Evolutionary conservation across 129 eudicot genomes (phyloP).

Genomic region (Daucus carota): DNA sequence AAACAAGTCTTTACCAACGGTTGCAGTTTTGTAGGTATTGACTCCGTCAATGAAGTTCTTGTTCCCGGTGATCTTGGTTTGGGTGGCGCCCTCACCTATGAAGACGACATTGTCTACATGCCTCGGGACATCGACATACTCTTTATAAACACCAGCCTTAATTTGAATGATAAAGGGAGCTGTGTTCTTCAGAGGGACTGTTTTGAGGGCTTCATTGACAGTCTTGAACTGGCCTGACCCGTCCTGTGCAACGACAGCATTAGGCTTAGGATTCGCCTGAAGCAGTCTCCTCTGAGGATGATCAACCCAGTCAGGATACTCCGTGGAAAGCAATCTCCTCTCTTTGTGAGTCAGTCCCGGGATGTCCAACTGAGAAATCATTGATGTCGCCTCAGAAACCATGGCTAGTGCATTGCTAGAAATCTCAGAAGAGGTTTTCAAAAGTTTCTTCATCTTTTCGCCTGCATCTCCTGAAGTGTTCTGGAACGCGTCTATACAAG

Average conservation of each 20-base stretch:
- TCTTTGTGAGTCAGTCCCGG: background rate
- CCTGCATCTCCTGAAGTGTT: slow-evolving; percentile 32
- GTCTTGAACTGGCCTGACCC: slow-evolving; percentile 46
- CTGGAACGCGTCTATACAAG: slow-evolving; percentile 50
- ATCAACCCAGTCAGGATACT: background rate
- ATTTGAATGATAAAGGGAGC: slow-evolving; percentile 40
- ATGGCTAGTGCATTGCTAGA: slow-evolving; percentile 48
- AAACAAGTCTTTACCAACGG: slow-evolving; percentile 38
- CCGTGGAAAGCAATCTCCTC: slow-evolving; percentile 4
- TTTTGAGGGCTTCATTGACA: slow-evolving; percentile 29
- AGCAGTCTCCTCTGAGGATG: slow-evolving; percentile 18
- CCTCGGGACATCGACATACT: slow-evolving; percentile 39
- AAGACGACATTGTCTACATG: slow-evolving; percentile 36
- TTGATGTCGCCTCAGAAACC: slow-evolving; percentile 19
- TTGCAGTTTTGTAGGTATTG: slow-evolving; percentile 48
- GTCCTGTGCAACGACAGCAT: slow-evolving; percentile 47
- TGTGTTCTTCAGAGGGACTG: slow-evolving; percentile 14
- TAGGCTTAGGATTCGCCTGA: slow-evolving; percentile 23
- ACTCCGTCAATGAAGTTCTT: slow-evolving; percentile 48
- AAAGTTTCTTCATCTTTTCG: slow-evolving; percentile 23
- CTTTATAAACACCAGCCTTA: slow-evolving; percentile 55
- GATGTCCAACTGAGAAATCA: background rate
- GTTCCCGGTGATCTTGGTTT: slow-evolving; percentile 61
- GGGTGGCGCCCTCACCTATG: slow-evolving; percentile 60
- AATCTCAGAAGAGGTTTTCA: slow-evolving; percentile 28